Evolutionary conservation across 2,329 filamentous ascomycete genomes (phyloP), one percentile per base, ranked within the genome.

Genomic region (Cladosporium velox): DNA sequence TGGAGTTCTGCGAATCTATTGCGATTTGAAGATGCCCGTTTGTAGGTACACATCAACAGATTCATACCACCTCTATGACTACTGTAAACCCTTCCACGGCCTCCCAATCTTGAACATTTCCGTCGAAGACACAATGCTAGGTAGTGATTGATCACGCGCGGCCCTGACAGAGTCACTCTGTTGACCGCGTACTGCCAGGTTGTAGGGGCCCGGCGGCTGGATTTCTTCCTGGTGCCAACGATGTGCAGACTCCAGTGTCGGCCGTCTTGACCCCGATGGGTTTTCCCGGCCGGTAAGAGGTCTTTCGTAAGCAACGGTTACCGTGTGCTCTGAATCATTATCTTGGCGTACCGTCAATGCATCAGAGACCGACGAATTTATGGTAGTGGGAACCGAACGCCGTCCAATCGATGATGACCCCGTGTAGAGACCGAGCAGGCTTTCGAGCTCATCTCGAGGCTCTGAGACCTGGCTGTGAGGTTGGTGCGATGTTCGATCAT

Each of bases 221-320:
- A 32, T 35, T 26, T 55, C 60, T 30, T 64, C 55, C 24, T 10
- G 60, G 2, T 57, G 60, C 60, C 60, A 64, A 26, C 60, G 34
- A 8, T 47, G 34, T 3, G 35, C 51, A 4, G 15, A 2, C 18
- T 49, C 3, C 28, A 52, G 32, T 35, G 55, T 35, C 4, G 52
- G 52, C 18, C 30, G 18, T 34, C 52, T 30, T 55, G 30, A 21
- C n/a, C 10, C 8, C 10, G n/a, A 47, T 26, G 26, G 24, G 8
- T 12, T 52, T 26, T 30, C 21, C 8, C 11, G 24, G 21, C 2
- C 6, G 10, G 15, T 15, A 26, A 14, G 1, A 15, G 24, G 21
- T 26, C 21, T 52, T 52, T 28, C 49, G 49, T 15, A 2, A 11
- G 7, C 26, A 28, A 4, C 49, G 24, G 26, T 15, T 30, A 15